Evolutionary conservation across 78 protist genomes (phyloP).

Genomic region (Emiliania huxleyi): DNA sequence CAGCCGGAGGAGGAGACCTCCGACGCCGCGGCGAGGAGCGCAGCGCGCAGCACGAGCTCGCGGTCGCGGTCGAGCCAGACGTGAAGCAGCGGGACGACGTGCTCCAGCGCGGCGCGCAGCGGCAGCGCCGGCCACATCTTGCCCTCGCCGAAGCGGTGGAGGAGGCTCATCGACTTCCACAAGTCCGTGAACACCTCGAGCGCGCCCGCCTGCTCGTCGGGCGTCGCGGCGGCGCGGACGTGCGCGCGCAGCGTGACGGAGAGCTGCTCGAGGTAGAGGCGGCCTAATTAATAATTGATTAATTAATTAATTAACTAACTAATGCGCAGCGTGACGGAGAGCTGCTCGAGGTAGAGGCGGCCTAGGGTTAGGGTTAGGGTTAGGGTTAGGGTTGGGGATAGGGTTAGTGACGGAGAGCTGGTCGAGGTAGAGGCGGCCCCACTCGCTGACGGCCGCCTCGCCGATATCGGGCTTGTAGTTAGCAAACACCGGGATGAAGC

Average conservation of each 20-base stretch:
- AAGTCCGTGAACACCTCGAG: not conserved
- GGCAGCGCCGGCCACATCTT: not conserved
- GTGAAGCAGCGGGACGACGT: not conserved
- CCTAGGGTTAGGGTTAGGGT: no score
- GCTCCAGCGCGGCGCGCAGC: not conserved
- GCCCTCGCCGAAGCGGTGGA: not conserved
- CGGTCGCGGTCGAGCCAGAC: not conserved
- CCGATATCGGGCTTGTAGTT: not conserved
- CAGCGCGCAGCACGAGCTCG: not conserved
- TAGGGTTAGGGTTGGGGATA: no score
- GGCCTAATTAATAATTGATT: no score
- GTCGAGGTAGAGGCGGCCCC: not conserved
- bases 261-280: no score
- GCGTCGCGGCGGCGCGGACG: not conserved
- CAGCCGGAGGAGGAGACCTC: not conserved
- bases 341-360: no score
- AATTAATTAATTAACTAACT: no score
- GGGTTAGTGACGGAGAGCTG: no score
- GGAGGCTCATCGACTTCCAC: not conserved
- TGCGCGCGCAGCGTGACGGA: not conserved
- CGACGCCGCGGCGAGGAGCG: not conserved
- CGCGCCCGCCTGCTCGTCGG: not conserved
- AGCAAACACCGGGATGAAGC: not conserved
- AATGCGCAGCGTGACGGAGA: not conserved
- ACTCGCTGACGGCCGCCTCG: not conserved